Base-by-base conservation (phyloP, 495 filamentous ascomycete species). In the Lophiostoma macrostomum region DNA sequence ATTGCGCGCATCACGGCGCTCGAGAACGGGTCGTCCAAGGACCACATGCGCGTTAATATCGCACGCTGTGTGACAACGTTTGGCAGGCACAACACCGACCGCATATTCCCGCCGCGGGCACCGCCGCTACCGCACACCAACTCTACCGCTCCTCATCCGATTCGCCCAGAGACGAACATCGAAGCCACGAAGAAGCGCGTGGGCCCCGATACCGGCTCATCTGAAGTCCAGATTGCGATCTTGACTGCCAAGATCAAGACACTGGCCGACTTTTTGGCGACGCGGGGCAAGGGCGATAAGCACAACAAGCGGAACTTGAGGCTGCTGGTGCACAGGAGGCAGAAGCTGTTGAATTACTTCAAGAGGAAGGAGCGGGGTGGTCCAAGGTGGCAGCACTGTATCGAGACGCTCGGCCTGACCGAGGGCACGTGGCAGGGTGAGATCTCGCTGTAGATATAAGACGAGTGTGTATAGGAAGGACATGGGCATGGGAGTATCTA, bases 181-280 rank as follows among this genome's bases (percentile, higher is more conserved):
- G 50, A 47, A 16, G 43, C 38, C 37, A 77, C 79, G 65, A 85
- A 80, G 0, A 80, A 82, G 14, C 84, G 93, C 5, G 84, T 85
- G 11, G 93, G 93, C 0, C 85, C 82, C 0, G 93, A 99, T 68
- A 96, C 90, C 8, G 93, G 93, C 2, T 91, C 86, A 47, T 84
- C 86, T 16, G 93, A 99, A 71, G 93, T 99, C 37, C 93, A 99
- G 75, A 89, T 91, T 57, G 91, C 90, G n/a, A 93, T 99, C 58
- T 71, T 99, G 67, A 99, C 93, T 7, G 79, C 88, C 39, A 96
- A 96, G 76, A 99, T 99, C 63, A 71, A 87, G 45, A 85, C 87
- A 35, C 69, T 97, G 41, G 81, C 85, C 27, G 73, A 82, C 27
- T 69, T 68, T 41, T 74, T 83, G 61, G 75, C 79, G 64, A 73